A percentile compares a stretch with the other conserved stretches of the same genome.
Conservation (phyloP, 192 early-diverging fungal genomes). For the Jimgerdemannia lactiflua region DNA sequence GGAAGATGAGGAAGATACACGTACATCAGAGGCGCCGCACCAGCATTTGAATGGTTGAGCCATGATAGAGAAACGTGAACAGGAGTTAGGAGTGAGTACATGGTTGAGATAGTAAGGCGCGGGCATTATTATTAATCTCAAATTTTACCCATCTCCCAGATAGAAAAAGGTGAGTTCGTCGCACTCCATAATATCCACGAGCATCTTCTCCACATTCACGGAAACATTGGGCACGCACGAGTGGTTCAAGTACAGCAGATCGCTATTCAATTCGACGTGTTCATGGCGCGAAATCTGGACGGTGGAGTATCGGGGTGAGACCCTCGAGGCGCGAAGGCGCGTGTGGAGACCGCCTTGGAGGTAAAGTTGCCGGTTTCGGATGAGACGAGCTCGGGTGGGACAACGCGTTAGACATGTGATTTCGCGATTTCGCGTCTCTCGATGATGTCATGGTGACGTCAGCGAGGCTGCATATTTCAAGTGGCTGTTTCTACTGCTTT, state of each 20-base stretch:
- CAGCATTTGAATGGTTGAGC: constrained; percentile 57
- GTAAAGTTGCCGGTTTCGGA: constrained; percentile 31
- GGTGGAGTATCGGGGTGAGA: constrained; percentile 44
- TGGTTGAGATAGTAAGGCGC: not conserved
- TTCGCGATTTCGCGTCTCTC: too few species aligned
- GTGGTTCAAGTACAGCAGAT: constrained; percentile 52
- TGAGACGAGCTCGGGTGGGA: too few species aligned
- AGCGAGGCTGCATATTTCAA: too few species aligned
- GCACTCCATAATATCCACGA: constrained; percentile 42
- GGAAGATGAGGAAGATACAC: not conserved
- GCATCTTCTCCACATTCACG: constrained; percentile 39
- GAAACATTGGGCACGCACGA: constrained; percentile 43
- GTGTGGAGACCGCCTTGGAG: constrained; percentile 39
- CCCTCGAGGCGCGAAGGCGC: constrained; percentile 44
- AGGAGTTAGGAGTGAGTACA: not conserved
- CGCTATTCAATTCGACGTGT: constrained; percentile 56
- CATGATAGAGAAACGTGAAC: not conserved
- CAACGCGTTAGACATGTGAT: too few species aligned
- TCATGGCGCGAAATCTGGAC: constrained; percentile 44
- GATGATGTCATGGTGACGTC: too few species aligned
- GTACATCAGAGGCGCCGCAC: constrained; percentile 44
- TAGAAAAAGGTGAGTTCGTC: constrained; percentile 59
- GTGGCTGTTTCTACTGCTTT: too few species aligned
- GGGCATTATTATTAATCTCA: not conserved
- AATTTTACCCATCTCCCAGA: constrained; percentile 56